Conservation (phyloP, 441 rosid species). For the Croton setiger region DNA sequence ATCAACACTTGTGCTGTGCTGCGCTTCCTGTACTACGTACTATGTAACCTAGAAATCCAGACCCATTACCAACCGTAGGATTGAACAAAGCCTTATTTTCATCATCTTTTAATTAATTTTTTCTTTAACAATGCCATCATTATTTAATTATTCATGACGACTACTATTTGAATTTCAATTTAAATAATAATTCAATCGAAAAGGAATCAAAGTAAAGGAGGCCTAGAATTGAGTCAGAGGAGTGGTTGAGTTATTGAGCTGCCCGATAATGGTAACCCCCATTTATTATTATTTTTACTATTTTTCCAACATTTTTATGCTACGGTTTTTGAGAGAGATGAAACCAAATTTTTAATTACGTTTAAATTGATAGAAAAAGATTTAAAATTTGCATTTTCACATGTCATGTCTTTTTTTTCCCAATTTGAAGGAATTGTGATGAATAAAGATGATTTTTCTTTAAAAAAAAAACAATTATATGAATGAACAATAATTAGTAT, state of each 20-base stretch:
- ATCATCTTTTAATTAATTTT: too few species aligned
- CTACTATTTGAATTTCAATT: too few species aligned
- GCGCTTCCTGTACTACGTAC: constrained; percentile 17
- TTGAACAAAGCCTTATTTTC: background rate
- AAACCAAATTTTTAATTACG: too few species aligned
- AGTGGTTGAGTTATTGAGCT: constrained; percentile 83
- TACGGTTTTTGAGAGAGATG: too few species aligned
- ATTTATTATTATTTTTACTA: constrained; percentile 31
- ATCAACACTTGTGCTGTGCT: constrained; percentile 6
- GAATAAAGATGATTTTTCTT: too few species aligned
- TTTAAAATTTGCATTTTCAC: too few species aligned
- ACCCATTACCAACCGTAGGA: constrained; percentile 37
- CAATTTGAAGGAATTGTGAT: too few species aligned
- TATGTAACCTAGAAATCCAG: constrained; percentile 19
- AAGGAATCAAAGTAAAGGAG: constrained; percentile 53
- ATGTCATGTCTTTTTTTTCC: too few species aligned
- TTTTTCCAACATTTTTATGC: background rate
- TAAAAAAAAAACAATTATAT: too few species aligned
- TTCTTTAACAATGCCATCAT: too few species aligned
- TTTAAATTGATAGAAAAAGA: too few species aligned
- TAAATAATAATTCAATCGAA: constrained; percentile 36
- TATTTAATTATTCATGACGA: background rate
- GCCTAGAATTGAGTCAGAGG: constrained; percentile 69
- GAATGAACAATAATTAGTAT: too few species aligned
- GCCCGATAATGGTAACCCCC: constrained; percentile 54